Evolutionary conservation across 2,329 filamentous ascomycete genomes (phyloP), one percentile per base, ranked within the genome.

Genomic region (Sodiomyces alkalinus): DNA sequence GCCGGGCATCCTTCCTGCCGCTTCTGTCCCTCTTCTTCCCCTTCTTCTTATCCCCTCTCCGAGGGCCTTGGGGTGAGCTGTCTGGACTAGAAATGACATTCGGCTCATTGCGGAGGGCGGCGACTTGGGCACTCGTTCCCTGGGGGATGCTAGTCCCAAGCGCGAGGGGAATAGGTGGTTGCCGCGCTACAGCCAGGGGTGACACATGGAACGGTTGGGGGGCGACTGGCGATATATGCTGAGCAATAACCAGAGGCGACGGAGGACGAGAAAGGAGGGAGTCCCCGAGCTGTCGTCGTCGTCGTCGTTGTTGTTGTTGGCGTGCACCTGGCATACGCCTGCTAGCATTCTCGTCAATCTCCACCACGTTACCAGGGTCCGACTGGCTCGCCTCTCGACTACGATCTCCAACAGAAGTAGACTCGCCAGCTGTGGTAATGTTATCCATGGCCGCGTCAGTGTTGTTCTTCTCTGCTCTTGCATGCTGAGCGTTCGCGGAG

Each of bases 121-220:
- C 55, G 26, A 74, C 58, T 43, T 73, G 70, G 12, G 68, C 63
- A 18, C 65, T 55, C 13, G 52, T 46, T 46, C 52, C 59, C 36
- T 50, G 50, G 15, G 54, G 48, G 23, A 46, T 40, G 33, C 37
- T 42, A 10, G 46, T 28, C 17, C 53, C 50, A 7, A 46, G 42
- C 9, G 45, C 41, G 12, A 37, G 38, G 21, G 49, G 37, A 26
- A n/a, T n/a, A n/a, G 45, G 46, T 16, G 47, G 44, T 13, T 47
- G 47, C 19, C 53, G 52, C 29, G 58, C 50, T 45, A 56, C 52
- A 40, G 66, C 56, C 53, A 76, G 46, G 37, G 65, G 58, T 48
- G 78, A 63, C 37, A 71, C 72, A 44, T 80, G 76, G 27, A 74
- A 73, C 29, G 81, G 79, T 44, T 81, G 80, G 16, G 81, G 80